Base-by-base conservation (phyloP, 2,329 filamentous ascomycete genomes). In the Paradendryphiella salina region DNA sequence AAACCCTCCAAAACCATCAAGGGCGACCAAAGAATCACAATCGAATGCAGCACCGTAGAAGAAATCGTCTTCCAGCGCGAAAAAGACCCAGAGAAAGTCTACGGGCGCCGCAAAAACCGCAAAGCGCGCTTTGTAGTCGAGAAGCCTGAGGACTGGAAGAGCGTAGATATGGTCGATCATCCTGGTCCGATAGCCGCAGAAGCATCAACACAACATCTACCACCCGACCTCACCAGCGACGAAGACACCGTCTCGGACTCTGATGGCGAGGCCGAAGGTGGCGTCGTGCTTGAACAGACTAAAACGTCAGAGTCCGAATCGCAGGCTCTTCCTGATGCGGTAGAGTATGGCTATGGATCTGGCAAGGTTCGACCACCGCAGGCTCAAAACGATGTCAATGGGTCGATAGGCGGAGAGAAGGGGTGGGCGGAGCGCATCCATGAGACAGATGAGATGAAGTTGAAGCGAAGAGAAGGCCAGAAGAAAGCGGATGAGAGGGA, bases 331-430 rank as follows among this genome's bases (percentile, higher is more conserved):
- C 50, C 57, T 1, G 63, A 65, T 14, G 10, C 46, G 0, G 28
- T 63, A n/a, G 52, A 60, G 11, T 67, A 65, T 46, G 63, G 61
- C 18, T 70, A 60, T 36, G 66, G 68, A 23, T 57, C 63, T 7
- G 70, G 69, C 3, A 69, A 68, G 33, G 41, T 73, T 5, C 68
- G 77, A 3, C 75, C 76, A 0, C 67, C 76, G 0, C 76, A 79
- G 50, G 60, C 59, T 1, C 57, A 73, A 26, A 80, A 80, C 7
- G 76, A 82, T 37, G 79, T 83, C 52, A 84, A 84, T 42, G 80
- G 79, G 35, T 82, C 80, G 50, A 75, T 83, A 0, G 77, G 80
- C 14, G 81, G 82, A 1, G 81, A 83, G 56, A 82, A 81, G 49
- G 80, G 81, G 0, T 70, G 76, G 54, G 79, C 79, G 4, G 82